A percentile compares a stretch with the other conserved stretches of the same genome.
Evolutionary conservation across 176 grass and related monocot species (phyloP).

Genomic region (Poa pratensis): DNA sequence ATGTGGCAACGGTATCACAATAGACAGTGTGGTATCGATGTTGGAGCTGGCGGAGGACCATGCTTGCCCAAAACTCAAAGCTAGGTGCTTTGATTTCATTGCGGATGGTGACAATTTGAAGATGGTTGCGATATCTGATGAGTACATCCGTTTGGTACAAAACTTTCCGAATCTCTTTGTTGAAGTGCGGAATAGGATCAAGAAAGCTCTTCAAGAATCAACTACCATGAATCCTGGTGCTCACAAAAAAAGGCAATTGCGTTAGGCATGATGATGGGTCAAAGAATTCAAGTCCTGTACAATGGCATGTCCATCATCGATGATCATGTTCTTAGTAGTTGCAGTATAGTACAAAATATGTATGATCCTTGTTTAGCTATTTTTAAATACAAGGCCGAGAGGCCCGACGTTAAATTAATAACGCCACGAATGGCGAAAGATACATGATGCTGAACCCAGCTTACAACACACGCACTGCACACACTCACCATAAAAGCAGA

Average conservation of each 20-base stretch:
- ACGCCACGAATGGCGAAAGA: no score
- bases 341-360: background rate
- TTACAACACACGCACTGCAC: no score
- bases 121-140: background rate
- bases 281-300: background rate
- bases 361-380: background rate
- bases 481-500: no score
- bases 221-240: background rate
- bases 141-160: background rate
- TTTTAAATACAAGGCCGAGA: no score
- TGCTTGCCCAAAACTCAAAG: background rate
- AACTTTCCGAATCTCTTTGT: background rate
- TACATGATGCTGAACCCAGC: no score
- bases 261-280: background rate
- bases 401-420: no score
- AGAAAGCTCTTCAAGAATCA: background rate
- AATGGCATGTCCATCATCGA: background rate
- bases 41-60: background rate
- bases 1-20: background rate
- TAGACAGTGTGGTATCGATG: background rate
- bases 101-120: background rate
- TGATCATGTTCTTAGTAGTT: background rate
- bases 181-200: background rate
- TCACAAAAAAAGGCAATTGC: background rate
- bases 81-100: background rate